Conservation (phyloP, 2,329 filamentous ascomycete genomes). For the Aspergillus pseudoglaucus region DNA sequence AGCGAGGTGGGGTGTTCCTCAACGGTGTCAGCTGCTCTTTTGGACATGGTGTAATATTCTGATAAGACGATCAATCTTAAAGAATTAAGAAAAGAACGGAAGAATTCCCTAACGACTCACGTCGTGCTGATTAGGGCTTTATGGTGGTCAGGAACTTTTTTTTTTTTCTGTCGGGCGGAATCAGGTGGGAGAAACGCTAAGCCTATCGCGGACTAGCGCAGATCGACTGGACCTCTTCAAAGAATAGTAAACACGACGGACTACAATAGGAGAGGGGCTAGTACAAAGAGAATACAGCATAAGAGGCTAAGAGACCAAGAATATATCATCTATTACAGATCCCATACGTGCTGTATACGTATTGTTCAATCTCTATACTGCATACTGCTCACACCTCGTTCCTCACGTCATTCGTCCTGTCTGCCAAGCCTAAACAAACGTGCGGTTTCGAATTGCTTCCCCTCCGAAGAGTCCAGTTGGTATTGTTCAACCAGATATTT, state of each 20-base stretch:
- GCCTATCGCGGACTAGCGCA: conserved; percentile 29
- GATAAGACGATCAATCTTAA: not conserved
- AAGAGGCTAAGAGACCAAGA: too few relatives aligned
- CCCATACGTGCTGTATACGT: not conserved
- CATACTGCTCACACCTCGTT: not conserved
- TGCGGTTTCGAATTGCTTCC: not conserved
- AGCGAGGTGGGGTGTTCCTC: conserved; percentile 48
- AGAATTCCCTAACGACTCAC: not conserved
- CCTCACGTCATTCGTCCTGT: not conserved
- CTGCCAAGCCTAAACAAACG: not conserved
- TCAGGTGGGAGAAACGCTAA: conserved; percentile 19
- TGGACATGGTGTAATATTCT: conserved; percentile 47
- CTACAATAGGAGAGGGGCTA: too few relatives aligned
- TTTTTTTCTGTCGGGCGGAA: conserved; percentile 23
- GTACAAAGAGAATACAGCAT: too few relatives aligned
- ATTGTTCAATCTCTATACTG: too few relatives aligned
- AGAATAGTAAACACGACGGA: not conserved
- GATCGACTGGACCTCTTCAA: conserved; percentile 13
- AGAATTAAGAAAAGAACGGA: not conserved
- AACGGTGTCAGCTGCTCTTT: conserved; percentile 51
- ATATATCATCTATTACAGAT: too few relatives aligned
- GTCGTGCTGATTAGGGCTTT: conserved; percentile 7
- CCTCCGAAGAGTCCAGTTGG: not conserved
- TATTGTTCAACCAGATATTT: not conserved
- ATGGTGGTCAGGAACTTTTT: conserved; percentile 24